These are phyloP conservation scores for Pseudogymnoascus sp. DNA, from an alignment of 2,329 filamentous ascomycete species.

Conservation along the genomic window DNA sequence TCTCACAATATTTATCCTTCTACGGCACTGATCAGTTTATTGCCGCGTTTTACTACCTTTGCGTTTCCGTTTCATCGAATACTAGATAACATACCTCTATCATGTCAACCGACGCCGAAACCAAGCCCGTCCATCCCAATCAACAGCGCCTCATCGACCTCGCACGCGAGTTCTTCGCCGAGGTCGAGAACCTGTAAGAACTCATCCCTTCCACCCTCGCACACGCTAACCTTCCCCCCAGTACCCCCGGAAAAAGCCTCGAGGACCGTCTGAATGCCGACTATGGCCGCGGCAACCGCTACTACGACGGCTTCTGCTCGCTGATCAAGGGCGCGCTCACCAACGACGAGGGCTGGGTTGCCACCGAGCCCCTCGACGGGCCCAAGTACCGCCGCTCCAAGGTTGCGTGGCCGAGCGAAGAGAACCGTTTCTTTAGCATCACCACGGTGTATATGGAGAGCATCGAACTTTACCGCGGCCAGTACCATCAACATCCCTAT, in stretches of 20 bases:
- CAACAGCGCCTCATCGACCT: constrained; percentile 13
- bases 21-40: background rate
- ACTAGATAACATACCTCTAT: background rate
- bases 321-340: constrained; percentile 32
- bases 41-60: background rate
- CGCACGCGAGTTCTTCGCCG: constrained; percentile 22
- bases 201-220: background rate
- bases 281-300: constrained; percentile 35
- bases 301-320: constrained; percentile 35
- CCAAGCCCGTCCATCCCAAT: constrained; percentile 4
- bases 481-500: constrained; percentile 46
- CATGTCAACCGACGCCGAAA: background rate
- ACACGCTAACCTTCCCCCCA: background rate
- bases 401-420: constrained; percentile 36
- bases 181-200: constrained; percentile 26
- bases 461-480: constrained; percentile 38
- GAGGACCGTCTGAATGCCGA: constrained; percentile 35
- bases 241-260: constrained; percentile 38
- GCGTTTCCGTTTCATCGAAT: background rate
- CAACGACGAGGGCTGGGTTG: constrained; percentile 36
- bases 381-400: constrained; percentile 39
- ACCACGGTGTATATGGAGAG: constrained; percentile 51
- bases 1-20: background rate
- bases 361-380: constrained; percentile 35
- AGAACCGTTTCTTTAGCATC: constrained; percentile 45